These are phyloP conservation scores for Chlamydomonas urium DNA, from an alignment of 139 green algal genomes.

Conservation along the genomic window DNA sequence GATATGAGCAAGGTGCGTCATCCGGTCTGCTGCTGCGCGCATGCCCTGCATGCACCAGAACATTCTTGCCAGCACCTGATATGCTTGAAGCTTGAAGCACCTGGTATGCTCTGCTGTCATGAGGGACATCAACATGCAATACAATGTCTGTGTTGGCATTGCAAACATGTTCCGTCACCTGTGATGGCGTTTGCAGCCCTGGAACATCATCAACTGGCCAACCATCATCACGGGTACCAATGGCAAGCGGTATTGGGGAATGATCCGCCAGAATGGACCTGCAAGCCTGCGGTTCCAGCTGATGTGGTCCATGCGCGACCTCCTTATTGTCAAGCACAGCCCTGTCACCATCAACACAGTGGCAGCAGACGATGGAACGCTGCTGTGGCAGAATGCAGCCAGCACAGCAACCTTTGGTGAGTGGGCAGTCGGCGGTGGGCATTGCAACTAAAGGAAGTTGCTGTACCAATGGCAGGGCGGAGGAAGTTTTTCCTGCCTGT, in stretches of 20 bases:
- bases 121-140: too few relatives aligned
- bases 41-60: too few relatives aligned
- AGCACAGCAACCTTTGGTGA: not conserved
- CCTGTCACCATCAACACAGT: not conserved
- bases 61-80: too few relatives aligned
- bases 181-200: too few relatives aligned
- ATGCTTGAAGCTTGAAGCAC: too few relatives aligned
- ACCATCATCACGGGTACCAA: not conserved
- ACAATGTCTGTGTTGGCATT: too few relatives aligned
- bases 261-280: not conserved
- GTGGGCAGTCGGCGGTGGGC: not conserved
- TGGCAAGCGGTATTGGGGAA: not conserved
- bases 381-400: conserved; percentile 1
- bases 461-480: not conserved
- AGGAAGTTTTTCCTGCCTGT: not conserved
- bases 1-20: too few relatives aligned
- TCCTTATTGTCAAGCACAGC: not conserved
- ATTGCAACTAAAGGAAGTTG: not conserved
- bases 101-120: too few relatives aligned
- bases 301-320: not conserved
- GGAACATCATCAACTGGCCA: conserved; percentile 1
- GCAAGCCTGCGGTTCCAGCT: not conserved
- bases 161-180: too few relatives aligned
- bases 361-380: not conserved
- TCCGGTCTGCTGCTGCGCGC: too few relatives aligned